Evolutionary conservation across 768 basidiomycete genomes (phyloP), one percentile per base, ranked within the genome.

Genomic region (Sarcomyxa edulis): DNA sequence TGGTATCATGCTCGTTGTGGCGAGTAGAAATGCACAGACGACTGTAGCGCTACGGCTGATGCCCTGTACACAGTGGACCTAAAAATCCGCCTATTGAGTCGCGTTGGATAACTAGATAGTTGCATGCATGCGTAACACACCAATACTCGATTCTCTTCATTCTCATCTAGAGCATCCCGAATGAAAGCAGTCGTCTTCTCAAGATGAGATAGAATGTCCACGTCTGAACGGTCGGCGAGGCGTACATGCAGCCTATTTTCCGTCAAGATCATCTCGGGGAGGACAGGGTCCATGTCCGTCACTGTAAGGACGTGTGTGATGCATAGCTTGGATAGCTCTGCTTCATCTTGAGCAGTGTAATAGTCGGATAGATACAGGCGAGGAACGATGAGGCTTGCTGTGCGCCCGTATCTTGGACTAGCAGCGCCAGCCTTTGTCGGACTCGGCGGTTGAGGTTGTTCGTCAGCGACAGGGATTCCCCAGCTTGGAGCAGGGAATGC

Each of bases 31-130:
- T 37, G 84, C 87, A 45, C 81, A 79, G 3, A 88, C 77, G 19
- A 87, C 72, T 4, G 83, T 86, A 1, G 86, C 72, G 29, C 82
- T 84, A 16, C 87, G 72, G 48, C 82, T 84, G 42, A 87, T 71
- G 28, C 87, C 87, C 58, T 79, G 76, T 27, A 78, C 58, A 54
- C 87, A 89, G 55, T 90, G 87, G 9, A 89, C 82, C 84, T 87
- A 37, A 47, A 5, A 21, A 38, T 10, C 12, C 42, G 31, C 27
- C 31, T 23, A 10, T 35, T 24, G 35, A 23, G 15, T 14, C 31
- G 9, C 39, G 23, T 39, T 7, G 14, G 35, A 11, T 28, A 25
- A 7, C 30, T n/a, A n/a, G n/a, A n/a, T n/a, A n/a, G n/a, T n/a
- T n/a, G n/a, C 15, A 30, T 24, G 10, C 10, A 25, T 37, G 19